Evolutionary conservation across 2,329 filamentous ascomycete genomes (phyloP).

Genomic region (Leptosphaerulina australis): DNA sequence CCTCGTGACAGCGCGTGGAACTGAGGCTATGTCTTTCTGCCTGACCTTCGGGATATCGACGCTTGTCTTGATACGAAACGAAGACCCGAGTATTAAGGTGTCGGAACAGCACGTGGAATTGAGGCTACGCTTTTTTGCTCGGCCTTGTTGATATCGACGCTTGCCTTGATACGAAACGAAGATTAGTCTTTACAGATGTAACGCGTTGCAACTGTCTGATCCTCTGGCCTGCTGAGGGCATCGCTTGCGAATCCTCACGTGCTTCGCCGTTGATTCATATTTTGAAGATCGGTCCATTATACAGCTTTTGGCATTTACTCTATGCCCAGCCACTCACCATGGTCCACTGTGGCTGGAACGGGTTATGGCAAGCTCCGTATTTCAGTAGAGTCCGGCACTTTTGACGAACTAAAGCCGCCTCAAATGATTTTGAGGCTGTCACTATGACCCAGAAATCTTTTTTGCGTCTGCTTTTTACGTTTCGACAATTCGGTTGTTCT

Average conservation of each 20-base stretch:
- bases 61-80: too few relatives aligned
- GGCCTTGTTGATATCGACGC: not conserved
- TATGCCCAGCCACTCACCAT: not conserved
- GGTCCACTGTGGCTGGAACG: not conserved
- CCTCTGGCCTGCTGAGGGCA: not conserved
- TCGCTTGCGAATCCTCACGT: slow-evolving; percentile 7
- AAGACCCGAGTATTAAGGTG: not conserved
- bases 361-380: not conserved
- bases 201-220: not conserved
- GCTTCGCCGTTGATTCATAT: not conserved
- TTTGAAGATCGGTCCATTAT: not conserved
- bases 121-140: slow-evolving; percentile 5
- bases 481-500: not conserved
- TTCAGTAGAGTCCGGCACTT: not conserved
- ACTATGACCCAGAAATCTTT: not conserved
- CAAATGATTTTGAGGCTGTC: not conserved
- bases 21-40: too few relatives aligned
- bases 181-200: not conserved
- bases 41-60: too few relatives aligned
- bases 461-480: not conserved
- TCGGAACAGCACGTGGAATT: not conserved
- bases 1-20: too few relatives aligned
- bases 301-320: not conserved
- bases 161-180: not conserved
- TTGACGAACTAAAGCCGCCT: slow-evolving; percentile 1